phyloP scores from a whole-genome alignment of 306 rosid genomes.

The Glycine tomentella region DNA sequence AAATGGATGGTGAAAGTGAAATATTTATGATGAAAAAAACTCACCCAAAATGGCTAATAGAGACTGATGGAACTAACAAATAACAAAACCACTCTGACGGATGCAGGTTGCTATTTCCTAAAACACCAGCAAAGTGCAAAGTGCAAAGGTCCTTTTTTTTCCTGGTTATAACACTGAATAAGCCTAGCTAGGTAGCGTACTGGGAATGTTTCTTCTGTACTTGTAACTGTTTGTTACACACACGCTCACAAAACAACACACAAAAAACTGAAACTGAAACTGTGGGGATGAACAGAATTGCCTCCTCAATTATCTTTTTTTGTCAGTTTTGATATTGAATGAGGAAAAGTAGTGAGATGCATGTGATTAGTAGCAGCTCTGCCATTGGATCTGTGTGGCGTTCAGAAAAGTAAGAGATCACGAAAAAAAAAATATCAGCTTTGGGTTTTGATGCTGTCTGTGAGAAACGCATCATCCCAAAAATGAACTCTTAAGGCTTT shows the following conservation, averaged over 20 bases:
- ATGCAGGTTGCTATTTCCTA: constrained; percentile 22
- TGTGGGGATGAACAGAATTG: constrained; percentile 10
- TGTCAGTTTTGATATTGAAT: constrained; percentile 31
- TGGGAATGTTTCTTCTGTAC: constrained; percentile 38
- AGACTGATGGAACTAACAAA: neutral
- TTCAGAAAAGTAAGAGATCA: constrained; percentile 31
- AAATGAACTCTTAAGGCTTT: constrained; percentile 1
- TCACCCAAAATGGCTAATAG: constrained; percentile 36
- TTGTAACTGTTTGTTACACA: neutral
- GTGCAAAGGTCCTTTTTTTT: neutral
- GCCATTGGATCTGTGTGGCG: constrained; percentile 37
- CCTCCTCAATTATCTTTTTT: constrained; percentile 35
- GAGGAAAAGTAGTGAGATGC: constrained; percentile 51
- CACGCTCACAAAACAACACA: neutral
- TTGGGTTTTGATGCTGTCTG: constrained; percentile 39
- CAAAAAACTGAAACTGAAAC: neutral
- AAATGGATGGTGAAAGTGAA: neutral
- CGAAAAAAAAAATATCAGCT: constrained; percentile 38
- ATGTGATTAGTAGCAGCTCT: constrained; percentile 56
- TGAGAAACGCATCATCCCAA: constrained; percentile 41
- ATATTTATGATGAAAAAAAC: constrained; percentile 31
- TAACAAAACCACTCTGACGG: constrained; percentile 32
- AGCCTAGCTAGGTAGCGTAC: neutral
- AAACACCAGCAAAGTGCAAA: constrained; percentile 1
- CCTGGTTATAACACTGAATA: neutral